These are phyloP conservation scores for Colletotrichum sp. DNA, from an alignment of 2,329 filamentous ascomycete genomes.

Conservation along the genomic window DNA sequence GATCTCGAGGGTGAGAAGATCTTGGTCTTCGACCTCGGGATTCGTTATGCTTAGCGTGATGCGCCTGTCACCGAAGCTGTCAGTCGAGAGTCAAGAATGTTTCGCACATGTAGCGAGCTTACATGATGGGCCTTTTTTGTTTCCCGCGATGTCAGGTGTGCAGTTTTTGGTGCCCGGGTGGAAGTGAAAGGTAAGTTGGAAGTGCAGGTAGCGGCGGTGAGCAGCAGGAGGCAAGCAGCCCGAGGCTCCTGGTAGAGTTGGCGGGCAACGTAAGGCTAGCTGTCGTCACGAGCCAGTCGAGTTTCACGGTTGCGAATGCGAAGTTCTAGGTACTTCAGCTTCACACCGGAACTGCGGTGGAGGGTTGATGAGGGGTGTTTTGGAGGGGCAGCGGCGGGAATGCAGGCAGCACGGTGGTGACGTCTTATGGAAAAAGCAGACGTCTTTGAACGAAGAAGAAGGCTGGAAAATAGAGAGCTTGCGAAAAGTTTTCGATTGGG, in stretches of 20 bases:
- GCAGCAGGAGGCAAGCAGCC: not conserved
- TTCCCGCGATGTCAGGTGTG: not conserved
- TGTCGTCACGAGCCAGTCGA: not conserved
- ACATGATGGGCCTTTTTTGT: constrained; percentile 10
- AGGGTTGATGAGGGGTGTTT: constrained; percentile 12
- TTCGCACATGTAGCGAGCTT: not conserved
- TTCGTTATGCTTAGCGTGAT: constrained; percentile 87
- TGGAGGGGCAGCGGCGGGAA: constrained; percentile 1
- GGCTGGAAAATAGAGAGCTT: not conserved
- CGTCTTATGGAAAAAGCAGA: not conserved
- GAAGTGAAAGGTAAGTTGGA: not conserved
- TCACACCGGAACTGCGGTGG: constrained; percentile 2
- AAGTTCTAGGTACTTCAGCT: not conserved
- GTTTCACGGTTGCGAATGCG: constrained; percentile 18
- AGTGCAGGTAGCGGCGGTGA: not conserved
- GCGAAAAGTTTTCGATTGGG: not conserved
- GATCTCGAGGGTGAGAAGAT: constrained; percentile 82
- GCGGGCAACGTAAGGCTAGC: not conserved
- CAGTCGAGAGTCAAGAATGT: not conserved
- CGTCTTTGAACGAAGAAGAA: not conserved
- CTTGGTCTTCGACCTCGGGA: constrained; percentile 67
- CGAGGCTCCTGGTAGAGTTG: not conserved
- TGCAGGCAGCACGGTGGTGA: constrained; percentile 14
- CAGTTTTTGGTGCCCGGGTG: not conserved
- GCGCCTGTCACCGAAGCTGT: constrained; percentile 62